Evolutionary conservation across 106 monocot species (phyloP).

Genomic region (Acorus calamus): DNA sequence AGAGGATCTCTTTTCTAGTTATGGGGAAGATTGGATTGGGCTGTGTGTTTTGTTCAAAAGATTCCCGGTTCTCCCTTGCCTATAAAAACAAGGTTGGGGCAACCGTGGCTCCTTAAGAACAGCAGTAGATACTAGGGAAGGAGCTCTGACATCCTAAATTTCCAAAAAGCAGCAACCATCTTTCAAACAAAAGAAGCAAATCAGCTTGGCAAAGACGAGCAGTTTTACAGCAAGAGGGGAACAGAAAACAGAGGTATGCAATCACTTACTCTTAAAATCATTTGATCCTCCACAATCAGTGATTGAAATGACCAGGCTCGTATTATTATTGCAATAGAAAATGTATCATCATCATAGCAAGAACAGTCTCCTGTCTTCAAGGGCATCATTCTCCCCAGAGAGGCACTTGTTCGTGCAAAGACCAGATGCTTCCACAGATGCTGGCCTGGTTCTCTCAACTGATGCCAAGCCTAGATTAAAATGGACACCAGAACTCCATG

Average conservation of each 20-base stretch:
- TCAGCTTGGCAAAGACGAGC: conserved; percentile 2
- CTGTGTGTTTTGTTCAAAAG: conserved; percentile 28
- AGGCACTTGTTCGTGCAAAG: conserved; percentile 52
- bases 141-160: conserved; percentile 1
- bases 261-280: neutral
- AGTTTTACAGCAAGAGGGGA: neutral
- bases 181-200: conserved; percentile 9
- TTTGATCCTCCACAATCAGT: neutral
- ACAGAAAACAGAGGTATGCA: conserved; percentile 8
- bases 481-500: conserved; percentile 87
- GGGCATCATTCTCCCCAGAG: conserved; percentile 31
- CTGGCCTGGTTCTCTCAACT: conserved; percentile 78
- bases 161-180: conserved; percentile 1
- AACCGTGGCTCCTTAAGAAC: conserved; percentile 10
- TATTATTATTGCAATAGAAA: conserved; percentile 16
- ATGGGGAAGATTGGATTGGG: conserved; percentile 25
- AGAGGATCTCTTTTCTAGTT: conserved; percentile 38
- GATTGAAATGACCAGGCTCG: neutral
- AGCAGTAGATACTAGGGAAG: neutral
- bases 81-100: conserved; percentile 35
- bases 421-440: conserved; percentile 35
- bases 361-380: conserved; percentile 34
- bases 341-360: conserved; percentile 48
- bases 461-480: conserved; percentile 91
- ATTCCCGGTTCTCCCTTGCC: conserved; percentile 36